Conservation (phyloP, 495 filamentous ascomycete genomes). For the Trichoderma orchidacearum region DNA sequence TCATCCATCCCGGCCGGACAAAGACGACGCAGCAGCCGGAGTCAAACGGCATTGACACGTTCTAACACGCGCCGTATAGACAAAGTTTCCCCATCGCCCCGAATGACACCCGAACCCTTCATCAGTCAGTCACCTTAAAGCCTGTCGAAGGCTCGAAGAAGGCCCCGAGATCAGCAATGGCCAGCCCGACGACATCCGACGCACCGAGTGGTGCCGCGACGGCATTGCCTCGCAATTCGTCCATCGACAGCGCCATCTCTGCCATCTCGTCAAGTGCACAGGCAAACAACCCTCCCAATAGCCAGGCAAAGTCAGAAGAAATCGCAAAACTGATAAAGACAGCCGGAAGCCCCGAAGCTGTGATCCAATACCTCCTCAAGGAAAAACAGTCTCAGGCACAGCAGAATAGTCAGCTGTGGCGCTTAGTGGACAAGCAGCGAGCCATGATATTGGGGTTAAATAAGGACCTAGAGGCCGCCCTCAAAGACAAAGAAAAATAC, state of each 20-base stretch:
- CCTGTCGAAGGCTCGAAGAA: conserved; percentile 18
- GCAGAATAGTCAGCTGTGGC: conserved; percentile 90
- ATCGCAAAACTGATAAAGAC: conserved; percentile 62
- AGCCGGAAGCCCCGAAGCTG: conserved; percentile 80
- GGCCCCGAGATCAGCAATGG: conserved; percentile 16
- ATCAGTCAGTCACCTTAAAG: conserved; percentile 21
- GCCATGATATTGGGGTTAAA: conserved; percentile 88
- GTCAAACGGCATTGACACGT: background rate
- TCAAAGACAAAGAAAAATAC: conserved; percentile 94
- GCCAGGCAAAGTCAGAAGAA: conserved; percentile 36
- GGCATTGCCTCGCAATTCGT: conserved; percentile 59
- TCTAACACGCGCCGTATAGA: background rate
- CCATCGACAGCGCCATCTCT: conserved; percentile 90
- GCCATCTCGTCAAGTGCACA: conserved; percentile 54
- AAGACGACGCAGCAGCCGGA: too few species aligned
- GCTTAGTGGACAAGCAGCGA: conserved; percentile 89
- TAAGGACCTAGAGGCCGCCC: conserved; percentile 79
- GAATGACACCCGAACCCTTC: conserved; percentile 28
- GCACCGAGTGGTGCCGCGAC: conserved; percentile 10
- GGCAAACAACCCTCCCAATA: conserved; percentile 50
- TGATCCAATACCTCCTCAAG: conserved; percentile 75
- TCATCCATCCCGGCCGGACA: too few species aligned
- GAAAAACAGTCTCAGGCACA: conserved; percentile 80
- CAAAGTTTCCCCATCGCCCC: conserved; percentile 4
- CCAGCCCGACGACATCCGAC: conserved; percentile 13